Percentiles rank a stretch among this genome's conserved stretches.
These are phyloP conservation scores for Hermanozyma aechmeae DNA, from an alignment of 805 yeast species.

Conservation along the genomic window DNA sequence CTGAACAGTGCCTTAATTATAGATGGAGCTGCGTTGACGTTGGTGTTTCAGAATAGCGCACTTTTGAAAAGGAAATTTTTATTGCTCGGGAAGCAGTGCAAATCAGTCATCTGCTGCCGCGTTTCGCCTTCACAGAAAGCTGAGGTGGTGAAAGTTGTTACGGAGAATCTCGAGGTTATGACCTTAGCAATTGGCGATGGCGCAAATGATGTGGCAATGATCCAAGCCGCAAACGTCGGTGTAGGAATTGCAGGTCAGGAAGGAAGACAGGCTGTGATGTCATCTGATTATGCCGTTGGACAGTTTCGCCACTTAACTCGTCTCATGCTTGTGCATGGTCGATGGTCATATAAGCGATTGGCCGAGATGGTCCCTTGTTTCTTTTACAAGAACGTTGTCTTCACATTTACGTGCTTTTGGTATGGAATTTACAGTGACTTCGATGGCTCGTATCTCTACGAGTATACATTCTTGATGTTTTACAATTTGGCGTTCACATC, in stretches of 20 bases:
- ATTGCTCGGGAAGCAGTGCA: constrained; percentile 64
- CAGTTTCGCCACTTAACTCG: constrained; percentile 64
- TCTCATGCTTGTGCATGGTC: constrained; percentile 68
- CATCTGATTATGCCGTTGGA: constrained; percentile 76
- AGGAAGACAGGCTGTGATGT: constrained; percentile 83
- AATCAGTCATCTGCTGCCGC: constrained; percentile 73
- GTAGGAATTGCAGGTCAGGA: constrained; percentile 85
- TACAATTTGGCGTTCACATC: constrained; percentile 78
- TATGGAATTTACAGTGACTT: constrained; percentile 58
- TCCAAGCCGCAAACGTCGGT: constrained; percentile 78
- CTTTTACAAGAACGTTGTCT: constrained; percentile 68
- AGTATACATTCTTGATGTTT: constrained; percentile 69
- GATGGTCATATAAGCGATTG: constrained; percentile 70
- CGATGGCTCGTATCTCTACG: constrained; percentile 71
- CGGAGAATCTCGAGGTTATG: constrained; percentile 56
- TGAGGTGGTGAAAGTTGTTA: constrained; percentile 58
- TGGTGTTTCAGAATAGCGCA: constrained; percentile 23
- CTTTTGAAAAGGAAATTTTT: constrained; percentile 42
- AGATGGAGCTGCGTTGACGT: constrained; percentile 57
- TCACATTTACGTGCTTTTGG: constrained; percentile 71
- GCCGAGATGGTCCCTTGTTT: constrained; percentile 75
- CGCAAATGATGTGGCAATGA: constrained; percentile 83
- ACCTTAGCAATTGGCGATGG: constrained; percentile 82
- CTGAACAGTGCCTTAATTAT: constrained; percentile 52
- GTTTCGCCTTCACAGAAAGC: constrained; percentile 84